Evolutionary conservation across 2,329 filamentous ascomycete species (phyloP).

Genomic region (Septoria petroselini): DNA sequence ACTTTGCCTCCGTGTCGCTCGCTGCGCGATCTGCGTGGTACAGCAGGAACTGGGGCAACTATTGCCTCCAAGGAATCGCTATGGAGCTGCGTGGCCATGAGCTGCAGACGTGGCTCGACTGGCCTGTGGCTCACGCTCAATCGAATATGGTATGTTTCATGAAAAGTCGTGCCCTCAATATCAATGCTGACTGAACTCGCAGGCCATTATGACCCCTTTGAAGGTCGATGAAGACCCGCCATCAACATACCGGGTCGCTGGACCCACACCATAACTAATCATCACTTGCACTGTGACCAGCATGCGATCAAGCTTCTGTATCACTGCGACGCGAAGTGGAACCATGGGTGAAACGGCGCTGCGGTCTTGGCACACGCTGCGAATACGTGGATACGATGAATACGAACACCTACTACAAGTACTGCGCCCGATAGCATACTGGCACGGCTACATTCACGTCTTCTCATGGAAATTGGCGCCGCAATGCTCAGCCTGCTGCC

Average conservation of each 20-base stretch:
- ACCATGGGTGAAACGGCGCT: too few relatives aligned
- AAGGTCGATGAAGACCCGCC: neutral
- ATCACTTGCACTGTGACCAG: neutral
- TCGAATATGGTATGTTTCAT: slow-evolving; percentile 15
- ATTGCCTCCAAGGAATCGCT: slow-evolving; percentile 25
- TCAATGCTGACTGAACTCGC: neutral
- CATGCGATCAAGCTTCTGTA: too few relatives aligned
- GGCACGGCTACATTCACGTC: too few relatives aligned
- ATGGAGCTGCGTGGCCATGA: slow-evolving; percentile 18
- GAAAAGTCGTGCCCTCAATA: neutral
- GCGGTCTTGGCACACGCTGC: neutral
- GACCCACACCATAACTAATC: neutral
- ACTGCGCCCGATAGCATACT: too few relatives aligned
- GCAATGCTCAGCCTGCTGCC: too few relatives aligned
- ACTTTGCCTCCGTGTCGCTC: slow-evolving; percentile 26
- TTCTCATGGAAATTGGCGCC: too few relatives aligned
- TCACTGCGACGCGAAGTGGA: too few relatives aligned
- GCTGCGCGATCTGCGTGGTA: slow-evolving; percentile 24
- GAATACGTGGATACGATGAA: neutral
- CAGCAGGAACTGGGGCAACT: slow-evolving; percentile 24
- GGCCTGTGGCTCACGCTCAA: slow-evolving; percentile 26
- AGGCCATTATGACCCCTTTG: neutral
- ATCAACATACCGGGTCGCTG: neutral
- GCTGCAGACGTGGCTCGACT: slow-evolving; percentile 28
- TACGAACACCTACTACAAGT: too few relatives aligned